Percentiles rank a stretch among this genome's conserved stretches.
Conservation (phyloP, 2,329 filamentous ascomycete species). For the Aphanoascus verrucosus region DNA sequence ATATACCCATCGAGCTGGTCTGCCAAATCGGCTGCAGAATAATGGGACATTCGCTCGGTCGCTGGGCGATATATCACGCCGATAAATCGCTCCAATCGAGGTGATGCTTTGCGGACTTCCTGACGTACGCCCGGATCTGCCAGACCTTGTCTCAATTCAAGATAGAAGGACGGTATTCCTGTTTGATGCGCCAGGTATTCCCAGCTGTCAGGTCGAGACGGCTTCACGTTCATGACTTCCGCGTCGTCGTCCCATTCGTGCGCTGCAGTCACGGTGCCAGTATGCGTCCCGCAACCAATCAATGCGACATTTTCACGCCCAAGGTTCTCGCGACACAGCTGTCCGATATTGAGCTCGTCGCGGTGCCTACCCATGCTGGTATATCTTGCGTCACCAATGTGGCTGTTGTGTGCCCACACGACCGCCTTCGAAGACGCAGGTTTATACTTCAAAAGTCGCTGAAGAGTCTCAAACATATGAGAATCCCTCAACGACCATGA, state of each 20-base stretch:
- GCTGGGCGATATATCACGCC: slow-evolving; percentile 43
- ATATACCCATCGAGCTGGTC: slow-evolving; percentile 42
- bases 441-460: slow-evolving; percentile 36
- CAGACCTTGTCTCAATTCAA: slow-evolving; percentile 36
- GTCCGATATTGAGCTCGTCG: slow-evolving; percentile 43
- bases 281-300: slow-evolving; percentile 42
- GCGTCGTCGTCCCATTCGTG: slow-evolving; percentile 43
- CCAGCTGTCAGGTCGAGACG: slow-evolving; percentile 40
- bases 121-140: slow-evolving; percentile 29
- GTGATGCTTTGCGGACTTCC: slow-evolving; percentile 27
- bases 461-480: slow-evolving; percentile 43
- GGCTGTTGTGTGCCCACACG: slow-evolving; percentile 46
- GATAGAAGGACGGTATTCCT: slow-evolving; percentile 35
- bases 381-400: slow-evolving; percentile 44
- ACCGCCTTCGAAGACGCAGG: slow-evolving; percentile 36
- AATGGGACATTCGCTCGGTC: slow-evolving; percentile 43
- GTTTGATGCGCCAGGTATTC: slow-evolving; percentile 42
- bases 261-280: slow-evolving; percentile 44
- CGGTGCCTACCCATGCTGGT: slow-evolving; percentile 39
- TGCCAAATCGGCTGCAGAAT: slow-evolving; percentile 37
- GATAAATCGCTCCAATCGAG: slow-evolving; percentile 42
- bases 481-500: slow-evolving; percentile 44
- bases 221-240: slow-evolving; percentile 40
- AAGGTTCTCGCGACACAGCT: slow-evolving; percentile 41
- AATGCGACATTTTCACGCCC: slow-evolving; percentile 34